Evolutionary conservation across 2,329 filamentous ascomycete genomes (phyloP), one percentile per base, ranked within the genome.

Genomic region (Arthrobotrys conoides): DNA sequence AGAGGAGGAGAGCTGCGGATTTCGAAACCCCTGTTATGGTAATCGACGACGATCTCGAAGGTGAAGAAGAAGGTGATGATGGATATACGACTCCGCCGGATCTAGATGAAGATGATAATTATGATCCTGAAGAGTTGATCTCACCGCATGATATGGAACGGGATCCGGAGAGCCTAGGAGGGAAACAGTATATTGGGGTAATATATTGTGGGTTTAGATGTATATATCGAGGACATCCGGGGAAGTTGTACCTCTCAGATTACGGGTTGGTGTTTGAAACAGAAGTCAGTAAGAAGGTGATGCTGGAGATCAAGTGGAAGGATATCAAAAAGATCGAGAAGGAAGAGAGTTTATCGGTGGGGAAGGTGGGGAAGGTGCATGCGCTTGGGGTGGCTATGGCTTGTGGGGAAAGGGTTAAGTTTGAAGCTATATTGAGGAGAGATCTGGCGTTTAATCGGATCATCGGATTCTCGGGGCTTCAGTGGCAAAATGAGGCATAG

Each of bases 361-460:
- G 59, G 33, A 71, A 71, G 5, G 33, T 59, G 12, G 73, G 67
- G 12, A 67, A 67, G 27, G 48, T 77, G n/a, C 63, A 77, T 49
- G 67, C 55, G 3, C 49, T 77, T 22, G 67, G 46, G 1, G 38
- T 71, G 8, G 61, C 53, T 22, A 18, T 68, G 36, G 27, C 61
- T 4, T 63, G 53, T n/a, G 73, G 51, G 18, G 67, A 77, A 22
- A 49, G 41, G 38, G n/a, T 71, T 8, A 67, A 36, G 8, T 77
- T 77, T 46, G 73, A 77, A 16, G 59, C 59, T 8, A 27, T 71
- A 49, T 27, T 64, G 16, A 71, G 61, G 27, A 71, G 73, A 22
- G 73, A 77, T 16, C 57, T 64, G 67, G 73, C 67, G 9, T 77
- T 77, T 55, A 77, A 77, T 38, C 55, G 67, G n/a, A 77, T 77